Evolutionary conservation across 2,329 filamentous ascomycete species (phyloP).

Genomic region (Calcarisporium arbuscula): DNA sequence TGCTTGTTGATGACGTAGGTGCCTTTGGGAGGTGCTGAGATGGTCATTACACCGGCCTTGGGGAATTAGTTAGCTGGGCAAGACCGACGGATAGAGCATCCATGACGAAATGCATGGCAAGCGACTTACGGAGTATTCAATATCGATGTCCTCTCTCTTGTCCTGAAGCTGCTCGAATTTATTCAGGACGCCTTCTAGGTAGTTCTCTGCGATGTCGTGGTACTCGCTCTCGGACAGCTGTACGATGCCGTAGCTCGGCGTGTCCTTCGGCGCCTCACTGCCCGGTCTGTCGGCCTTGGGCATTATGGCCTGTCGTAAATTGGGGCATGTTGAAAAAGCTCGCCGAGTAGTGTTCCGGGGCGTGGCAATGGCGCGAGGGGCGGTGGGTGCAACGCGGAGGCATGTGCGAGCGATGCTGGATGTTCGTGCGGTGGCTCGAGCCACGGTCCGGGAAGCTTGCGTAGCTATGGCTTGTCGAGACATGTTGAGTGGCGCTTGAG

Average conservation of each 20-base stretch:
- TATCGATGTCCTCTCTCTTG: constrained; percentile 67
- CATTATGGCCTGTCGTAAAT: constrained; percentile 44
- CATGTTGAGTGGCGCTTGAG: constrained; percentile 16
- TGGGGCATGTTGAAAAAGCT: constrained; percentile 23
- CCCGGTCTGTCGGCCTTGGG: constrained; percentile 52
- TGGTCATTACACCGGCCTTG: constrained; percentile 79
- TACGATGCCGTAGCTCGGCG: constrained; percentile 44
- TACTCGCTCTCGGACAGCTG: constrained; percentile 67
- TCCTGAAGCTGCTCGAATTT: constrained; percentile 72
- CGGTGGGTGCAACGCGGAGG: constrained; percentile 13
- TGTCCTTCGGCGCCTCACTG: constrained; percentile 30
- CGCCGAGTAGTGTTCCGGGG: constrained; percentile 11
- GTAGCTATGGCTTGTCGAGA: constrained; percentile 24
- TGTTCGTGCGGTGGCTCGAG: constrained; percentile 24
- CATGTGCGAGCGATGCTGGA: constrained; percentile 16
- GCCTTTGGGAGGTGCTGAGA: constrained; percentile 62
- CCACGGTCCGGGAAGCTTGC: constrained; percentile 32
- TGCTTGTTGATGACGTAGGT: constrained; percentile 98
- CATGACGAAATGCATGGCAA: not conserved
- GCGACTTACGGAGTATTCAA: constrained; percentile 74
- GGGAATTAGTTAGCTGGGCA: constrained; percentile 5
- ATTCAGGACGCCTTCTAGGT: constrained; percentile 52
- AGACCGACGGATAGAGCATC: not conserved
- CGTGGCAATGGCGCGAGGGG: constrained; percentile 1
- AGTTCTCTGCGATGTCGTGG: constrained; percentile 69